Evolutionary conservation across 2,329 filamentous ascomycete genomes (phyloP).

Genomic region (Tothia fuscella): DNA sequence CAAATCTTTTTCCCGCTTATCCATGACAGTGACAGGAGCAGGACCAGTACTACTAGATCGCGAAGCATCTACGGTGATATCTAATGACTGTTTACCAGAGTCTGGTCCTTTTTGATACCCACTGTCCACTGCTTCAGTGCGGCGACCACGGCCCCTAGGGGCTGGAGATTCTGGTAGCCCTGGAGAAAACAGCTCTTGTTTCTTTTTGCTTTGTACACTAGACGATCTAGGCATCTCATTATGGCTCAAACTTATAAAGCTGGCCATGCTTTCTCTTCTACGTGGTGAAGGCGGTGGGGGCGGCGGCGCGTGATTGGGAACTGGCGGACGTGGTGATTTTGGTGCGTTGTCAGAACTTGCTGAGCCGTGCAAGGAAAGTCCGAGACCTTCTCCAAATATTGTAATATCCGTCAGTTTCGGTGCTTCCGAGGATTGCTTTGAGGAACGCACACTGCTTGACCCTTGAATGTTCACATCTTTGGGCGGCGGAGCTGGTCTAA

Average conservation of each 20-base stretch:
- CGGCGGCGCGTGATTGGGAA: constrained; percentile 35
- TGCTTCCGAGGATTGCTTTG: constrained; percentile 15
- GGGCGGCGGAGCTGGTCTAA: constrained; percentile 29
- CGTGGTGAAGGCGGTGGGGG: constrained; percentile 28
- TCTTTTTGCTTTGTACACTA: too few relatives aligned
- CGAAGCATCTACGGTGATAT: neutral
- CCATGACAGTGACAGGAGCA: neutral
- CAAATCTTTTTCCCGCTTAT: constrained; percentile 46
- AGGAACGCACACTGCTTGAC: constrained; percentile 3
- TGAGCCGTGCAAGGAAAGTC: constrained; percentile 4
- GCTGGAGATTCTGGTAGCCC: constrained; percentile 8
- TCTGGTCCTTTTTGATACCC: too few relatives aligned
- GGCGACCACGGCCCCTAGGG: neutral
- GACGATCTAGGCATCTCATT: too few relatives aligned
- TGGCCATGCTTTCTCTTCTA: too few relatives aligned
- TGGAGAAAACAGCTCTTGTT: neutral
- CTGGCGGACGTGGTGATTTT: constrained; percentile 24
- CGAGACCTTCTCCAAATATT: constrained; percentile 5
- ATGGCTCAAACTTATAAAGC: too few relatives aligned
- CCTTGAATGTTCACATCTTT: constrained; percentile 21
- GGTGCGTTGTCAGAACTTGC: neutral
- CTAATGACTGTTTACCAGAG: neutral
- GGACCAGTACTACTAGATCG: neutral
- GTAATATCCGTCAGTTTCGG: constrained; percentile 15
- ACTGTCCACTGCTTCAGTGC: neutral